Base-by-base conservation (phyloP, 257 asterid species). In the Solanum bulbocastanum region DNA sequence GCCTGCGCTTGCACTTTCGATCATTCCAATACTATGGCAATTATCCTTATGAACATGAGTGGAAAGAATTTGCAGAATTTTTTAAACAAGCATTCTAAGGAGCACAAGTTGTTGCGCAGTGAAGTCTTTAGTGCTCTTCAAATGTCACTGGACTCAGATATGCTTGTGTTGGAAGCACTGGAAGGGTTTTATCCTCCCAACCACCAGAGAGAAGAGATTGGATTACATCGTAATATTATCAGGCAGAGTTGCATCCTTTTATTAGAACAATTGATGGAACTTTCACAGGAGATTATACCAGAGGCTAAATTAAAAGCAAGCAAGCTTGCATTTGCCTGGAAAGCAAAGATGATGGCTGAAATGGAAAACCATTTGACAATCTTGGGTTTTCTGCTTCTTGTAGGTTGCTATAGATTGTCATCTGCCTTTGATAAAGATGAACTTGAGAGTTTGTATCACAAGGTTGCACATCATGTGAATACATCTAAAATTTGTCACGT, bases 91-190 rank as follows among this genome's bases (percentile, higher is more conserved):
- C 85, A 81, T 81, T 81, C 52, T 37, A 81, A 46, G 25, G 85
- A 81, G 85, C 85, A 81, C 40, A 81, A 27, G 85, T 81, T 81
- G 40, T 46, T 81, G 68, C 68, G 42, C 20, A 10, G 40, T 74
- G 93, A 91, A 56, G 89, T 93, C 22, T 87, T 27, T 36, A 88
- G 82, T 72, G 88, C 89, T 75, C 93, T 94, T 73, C 86, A 42
- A 30, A 76, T 36, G 30, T 90, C 93, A 5, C 84, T 86, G 74
- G 95, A 92, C 87, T 93, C 96, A n/a, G 94, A 91, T 74, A 89
- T 86, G 87, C 72, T 92, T 52, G 94, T 92, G 85, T 87, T 93
- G 20, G 92, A 90, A 52, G 91, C 91, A 78, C 87, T 93, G 69
- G 87, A 86, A 72, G 79, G 68, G 27, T 87, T 92, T 90, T 87